phyloP scores from a whole-genome alignment of 148 eudicot genomes.

The Rhododendron vialii region DNA sequence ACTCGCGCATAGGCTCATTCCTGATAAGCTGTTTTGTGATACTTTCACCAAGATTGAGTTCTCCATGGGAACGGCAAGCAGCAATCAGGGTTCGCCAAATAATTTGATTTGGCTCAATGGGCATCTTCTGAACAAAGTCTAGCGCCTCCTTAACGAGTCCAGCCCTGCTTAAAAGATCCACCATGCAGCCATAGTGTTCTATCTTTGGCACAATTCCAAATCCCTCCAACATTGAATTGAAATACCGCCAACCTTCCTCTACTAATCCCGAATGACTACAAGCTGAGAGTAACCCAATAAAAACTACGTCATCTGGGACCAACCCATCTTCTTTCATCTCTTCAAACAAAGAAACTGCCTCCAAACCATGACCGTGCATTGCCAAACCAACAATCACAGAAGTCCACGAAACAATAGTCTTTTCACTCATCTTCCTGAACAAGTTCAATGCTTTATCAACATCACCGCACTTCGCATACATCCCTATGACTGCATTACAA shows the following conservation, averaged over 20 bases:
- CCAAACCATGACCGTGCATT: slow-evolving; percentile 57
- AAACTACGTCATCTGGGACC: slow-evolving; percentile 47
- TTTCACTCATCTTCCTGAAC: slow-evolving; percentile 36
- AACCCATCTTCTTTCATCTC: slow-evolving; percentile 42
- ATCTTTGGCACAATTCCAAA: slow-evolving; percentile 42
- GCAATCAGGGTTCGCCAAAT: slow-evolving; percentile 53
- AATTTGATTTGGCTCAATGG: slow-evolving; percentile 56
- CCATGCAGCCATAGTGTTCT: slow-evolving; percentile 79
- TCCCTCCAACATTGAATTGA: slow-evolving; percentile 33
- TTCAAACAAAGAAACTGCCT: slow-evolving; percentile 56
- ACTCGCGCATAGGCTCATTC: slow-evolving; percentile 45
- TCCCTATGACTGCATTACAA: slow-evolving; percentile 51
- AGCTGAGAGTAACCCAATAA: slow-evolving; percentile 63
- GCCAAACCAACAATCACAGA: slow-evolving; percentile 61
- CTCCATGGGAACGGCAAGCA: slow-evolving; percentile 49
- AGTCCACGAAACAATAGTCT: slow-evolving; percentile 60
- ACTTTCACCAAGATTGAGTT: slow-evolving; percentile 47
- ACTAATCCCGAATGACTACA: slow-evolving; percentile 74
- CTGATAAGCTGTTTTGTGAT: slow-evolving; percentile 33
- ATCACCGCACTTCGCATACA: slow-evolving; percentile 74
- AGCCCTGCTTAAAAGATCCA: slow-evolving; percentile 61
- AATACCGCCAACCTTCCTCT: slow-evolving; percentile 46
- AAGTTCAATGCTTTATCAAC: slow-evolving; percentile 48
- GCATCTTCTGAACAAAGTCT: slow-evolving; percentile 51
- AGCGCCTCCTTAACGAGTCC: slow-evolving; percentile 57